Percentiles rank a stretch among this genome's conserved stretches.
phyloP scores from a whole-genome alignment of 257 asterid species.

The Przewalskia tangutica region DNA sequence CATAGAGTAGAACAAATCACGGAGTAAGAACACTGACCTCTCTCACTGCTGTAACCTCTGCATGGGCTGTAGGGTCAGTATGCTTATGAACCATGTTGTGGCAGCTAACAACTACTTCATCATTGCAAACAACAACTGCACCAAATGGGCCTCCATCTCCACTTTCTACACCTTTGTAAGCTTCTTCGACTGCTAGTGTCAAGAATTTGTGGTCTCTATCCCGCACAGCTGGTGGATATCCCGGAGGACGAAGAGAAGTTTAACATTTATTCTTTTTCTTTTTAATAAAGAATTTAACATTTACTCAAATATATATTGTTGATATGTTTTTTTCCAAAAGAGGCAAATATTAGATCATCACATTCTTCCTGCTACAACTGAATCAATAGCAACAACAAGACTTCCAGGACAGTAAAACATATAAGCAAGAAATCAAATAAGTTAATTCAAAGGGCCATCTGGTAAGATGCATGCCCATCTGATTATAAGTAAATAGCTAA shows the following conservation, averaged over 20 bases:
- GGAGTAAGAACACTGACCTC: conserved; percentile 50
- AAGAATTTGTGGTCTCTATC: conserved; percentile 87
- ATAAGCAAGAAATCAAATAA: not conserved
- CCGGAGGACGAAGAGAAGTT: not conserved
- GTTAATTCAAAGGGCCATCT: not conserved
- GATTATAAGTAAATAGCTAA: not conserved
- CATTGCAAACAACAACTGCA: conserved; percentile 80
- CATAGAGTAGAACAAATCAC: not conserved
- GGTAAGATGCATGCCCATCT: not conserved
- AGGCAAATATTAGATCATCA: not conserved
- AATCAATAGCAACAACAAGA: not conserved
- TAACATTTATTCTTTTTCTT: no score
- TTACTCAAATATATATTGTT: not conserved
- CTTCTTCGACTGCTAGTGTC: conserved; percentile 91
- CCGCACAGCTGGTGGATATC: conserved; percentile 57
- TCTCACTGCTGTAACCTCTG: conserved; percentile 96
- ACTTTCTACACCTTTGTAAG: conserved; percentile 87
- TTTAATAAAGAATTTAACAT: not conserved
- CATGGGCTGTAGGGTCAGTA: conserved; percentile 98
- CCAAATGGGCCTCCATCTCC: conserved; percentile 99
- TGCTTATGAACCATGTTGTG: conserved; percentile 76
- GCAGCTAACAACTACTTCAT: conserved; percentile 86
- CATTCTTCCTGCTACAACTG: not conserved
- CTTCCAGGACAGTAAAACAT: not conserved
- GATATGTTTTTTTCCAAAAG: not conserved